phyloP scores from a whole-genome alignment of 116 monocot species.

The Phalaenopsis hybrid region DNA sequence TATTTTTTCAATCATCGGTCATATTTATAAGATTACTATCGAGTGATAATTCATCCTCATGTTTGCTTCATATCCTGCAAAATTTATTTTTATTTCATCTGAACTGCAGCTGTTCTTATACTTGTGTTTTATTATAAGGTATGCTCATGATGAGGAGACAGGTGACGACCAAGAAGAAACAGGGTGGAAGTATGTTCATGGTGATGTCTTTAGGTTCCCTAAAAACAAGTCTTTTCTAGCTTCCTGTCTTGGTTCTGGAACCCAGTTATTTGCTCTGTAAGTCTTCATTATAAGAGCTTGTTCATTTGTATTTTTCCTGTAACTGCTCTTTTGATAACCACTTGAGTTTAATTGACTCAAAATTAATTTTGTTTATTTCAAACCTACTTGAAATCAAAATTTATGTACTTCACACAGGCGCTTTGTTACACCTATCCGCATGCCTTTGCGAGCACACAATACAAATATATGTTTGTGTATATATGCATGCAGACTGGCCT shows the following conservation, averaged over 20 bases:
- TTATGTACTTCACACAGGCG: no score
- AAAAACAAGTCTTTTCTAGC: slow-evolving; percentile 50
- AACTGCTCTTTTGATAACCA: background rate
- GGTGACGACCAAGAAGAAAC: slow-evolving; percentile 63
- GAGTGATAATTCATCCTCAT: background rate
- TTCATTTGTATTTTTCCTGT: background rate
- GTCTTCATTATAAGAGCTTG: background rate
- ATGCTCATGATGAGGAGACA: slow-evolving; percentile 60
- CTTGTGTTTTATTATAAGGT: slow-evolving; percentile 24
- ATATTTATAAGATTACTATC: background rate
- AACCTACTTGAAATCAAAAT: no score
- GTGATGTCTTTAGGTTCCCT: slow-evolving; percentile 55
- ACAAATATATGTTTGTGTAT: no score
- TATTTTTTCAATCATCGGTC: no score
- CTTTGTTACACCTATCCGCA: no score
- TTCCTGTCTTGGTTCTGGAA: slow-evolving; percentile 48
- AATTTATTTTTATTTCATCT: background rate
- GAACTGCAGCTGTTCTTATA: background rate
- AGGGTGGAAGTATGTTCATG: slow-evolving; percentile 64
- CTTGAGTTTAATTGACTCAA: background rate
- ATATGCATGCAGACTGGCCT: no score
- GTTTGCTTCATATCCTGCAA: background rate
- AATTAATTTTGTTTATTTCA: background rate
- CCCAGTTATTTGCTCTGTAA: slow-evolving; percentile 45
- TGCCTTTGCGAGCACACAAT: no score